Evolutionary conservation across 2,329 filamentous ascomycete genomes (phyloP).

Genomic region (Fusarium duplospermum): DNA sequence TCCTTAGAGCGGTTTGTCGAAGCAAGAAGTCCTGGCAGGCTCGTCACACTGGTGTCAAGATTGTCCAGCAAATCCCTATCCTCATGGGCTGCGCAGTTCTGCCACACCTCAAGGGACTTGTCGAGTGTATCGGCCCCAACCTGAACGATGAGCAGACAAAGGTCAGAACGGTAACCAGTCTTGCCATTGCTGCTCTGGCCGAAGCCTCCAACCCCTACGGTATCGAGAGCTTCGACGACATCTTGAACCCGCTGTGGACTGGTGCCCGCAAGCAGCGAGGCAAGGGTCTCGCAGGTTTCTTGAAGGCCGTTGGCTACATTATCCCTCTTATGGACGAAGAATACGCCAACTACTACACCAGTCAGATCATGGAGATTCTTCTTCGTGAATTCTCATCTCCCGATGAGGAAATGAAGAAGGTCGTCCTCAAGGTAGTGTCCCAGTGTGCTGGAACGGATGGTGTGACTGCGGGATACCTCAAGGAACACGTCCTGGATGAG

Average conservation of each 20-base stretch:
- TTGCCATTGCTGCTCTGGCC: constrained; percentile 93
- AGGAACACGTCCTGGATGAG: constrained; percentile 92
- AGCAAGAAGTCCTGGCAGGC: constrained; percentile 99
- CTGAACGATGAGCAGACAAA: constrained; percentile 98
- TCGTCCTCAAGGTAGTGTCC: constrained; percentile 95
- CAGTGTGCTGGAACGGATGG: constrained; percentile 95
- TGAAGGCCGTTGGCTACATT: constrained; percentile 98
- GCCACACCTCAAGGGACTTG: constrained; percentile 93
- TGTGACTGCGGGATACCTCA: constrained; percentile 93
- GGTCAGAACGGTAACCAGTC: constrained; percentile 93
- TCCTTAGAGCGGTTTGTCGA: constrained; percentile 93
- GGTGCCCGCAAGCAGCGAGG: constrained; percentile 95
- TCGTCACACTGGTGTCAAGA: constrained; percentile 97
- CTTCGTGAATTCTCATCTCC: constrained; percentile 96
- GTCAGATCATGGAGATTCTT: constrained; percentile 98
- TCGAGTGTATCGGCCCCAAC: constrained; percentile 96
- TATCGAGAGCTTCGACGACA: constrained; percentile 99
- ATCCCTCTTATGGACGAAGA: constrained; percentile 99
- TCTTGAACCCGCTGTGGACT: constrained; percentile 96
- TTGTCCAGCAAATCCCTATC: constrained; percentile 98
- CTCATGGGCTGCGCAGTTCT: constrained; percentile 98
- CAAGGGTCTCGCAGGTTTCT: constrained; percentile 93
- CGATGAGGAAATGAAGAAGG: constrained; percentile 99
- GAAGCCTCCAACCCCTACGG: constrained; percentile 98
- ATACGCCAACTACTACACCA: constrained; percentile 98